Evolutionary conservation across 2,329 filamentous ascomycete species (phyloP), one percentile per base, ranked within the genome.

Genomic region (Diplodia intermedia): DNA sequence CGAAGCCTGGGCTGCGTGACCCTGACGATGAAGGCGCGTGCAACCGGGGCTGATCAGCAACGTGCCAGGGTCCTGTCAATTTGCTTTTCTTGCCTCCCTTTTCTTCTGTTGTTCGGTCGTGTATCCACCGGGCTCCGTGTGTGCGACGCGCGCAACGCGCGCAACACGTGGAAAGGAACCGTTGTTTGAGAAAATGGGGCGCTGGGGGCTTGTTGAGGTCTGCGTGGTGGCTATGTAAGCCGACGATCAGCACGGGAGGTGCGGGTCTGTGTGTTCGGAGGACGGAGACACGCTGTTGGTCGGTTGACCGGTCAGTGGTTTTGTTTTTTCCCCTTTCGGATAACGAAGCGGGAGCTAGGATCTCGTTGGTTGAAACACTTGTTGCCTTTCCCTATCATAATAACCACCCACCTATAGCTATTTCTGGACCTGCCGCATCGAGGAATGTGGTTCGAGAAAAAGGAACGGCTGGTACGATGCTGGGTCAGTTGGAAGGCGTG

Each of bases 151-250:
- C 26, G 40, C 23, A n/a, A 20, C 18, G 43, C 14, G 40, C 12
- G 14, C 20, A 18, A 23, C 29, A 53, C 23, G 29, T 53, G 29
- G 26, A 29, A 31, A 53, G 14, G 40, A n/a, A 43, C 57, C 47
- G 47, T 43, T 60, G 56, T 60, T 60, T 60, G 23, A 40, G 56
- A 23, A 49, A 43, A n/a, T 33, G 23, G 26, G 55, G 57, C 57
- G 40, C 40, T 50, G 57, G 23, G 57, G 40, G 26, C 57, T 49
- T 36, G 57, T 6, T 33, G 57, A 50, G 40, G 57, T 33, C 57
- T 62, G 57, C 40, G 57, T 23, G 31, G 57, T 50, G 40, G 40
- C 15, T n/a, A 23, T 20, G 40, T 23, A 38, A 33, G 54, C 18
- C 18, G 33, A 31, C 12, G 33, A 20, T 23, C 43, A 47, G 18